These are phyloP conservation scores for Amanita pallidorosea DNA, from an alignment of 768 basidiomycete species.

Conservation along the genomic window DNA sequence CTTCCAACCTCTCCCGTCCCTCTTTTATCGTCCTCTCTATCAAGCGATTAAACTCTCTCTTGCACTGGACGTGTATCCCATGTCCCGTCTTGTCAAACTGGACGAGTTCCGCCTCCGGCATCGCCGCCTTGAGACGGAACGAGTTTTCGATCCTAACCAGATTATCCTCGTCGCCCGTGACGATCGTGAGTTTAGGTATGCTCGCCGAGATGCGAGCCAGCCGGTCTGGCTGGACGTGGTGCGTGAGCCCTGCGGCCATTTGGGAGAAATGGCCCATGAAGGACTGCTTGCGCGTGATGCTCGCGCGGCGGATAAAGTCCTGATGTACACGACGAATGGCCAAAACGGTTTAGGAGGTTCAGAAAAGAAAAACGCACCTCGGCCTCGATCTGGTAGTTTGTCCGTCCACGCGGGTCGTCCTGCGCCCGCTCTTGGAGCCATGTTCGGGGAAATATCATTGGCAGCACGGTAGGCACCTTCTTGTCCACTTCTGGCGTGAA, in stretches of 20 bases:
- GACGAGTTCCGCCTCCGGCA: constrained; percentile 52
- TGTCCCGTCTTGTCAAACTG: constrained; percentile 58
- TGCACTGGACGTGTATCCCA: constrained; percentile 40
- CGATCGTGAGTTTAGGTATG: constrained; percentile 55
- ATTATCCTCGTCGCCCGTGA: constrained; percentile 62
- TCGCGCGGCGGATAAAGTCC: constrained; percentile 34
- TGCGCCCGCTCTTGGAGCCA: constrained; percentile 52
- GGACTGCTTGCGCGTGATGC: constrained; percentile 46
- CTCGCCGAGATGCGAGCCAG: constrained; percentile 36
- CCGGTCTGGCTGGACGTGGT: constrained; percentile 40
- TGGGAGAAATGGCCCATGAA: constrained; percentile 60
- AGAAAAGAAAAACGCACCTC: constrained; percentile 27
- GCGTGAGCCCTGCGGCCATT: constrained; percentile 57
- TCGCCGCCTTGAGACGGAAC: constrained; percentile 36
- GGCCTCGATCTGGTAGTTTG: constrained; percentile 50
- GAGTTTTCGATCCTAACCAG: constrained; percentile 46
- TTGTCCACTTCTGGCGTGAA: constrained; percentile 34
- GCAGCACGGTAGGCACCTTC: constrained; percentile 39
- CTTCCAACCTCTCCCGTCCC: constrained; percentile 23
- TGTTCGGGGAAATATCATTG: constrained; percentile 46
- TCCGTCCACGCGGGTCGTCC: constrained; percentile 44
- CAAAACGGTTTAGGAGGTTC: too few relatives aligned
- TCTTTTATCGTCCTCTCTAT: constrained; percentile 48
- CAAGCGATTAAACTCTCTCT: constrained; percentile 39
- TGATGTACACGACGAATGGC: constrained; percentile 12